These are phyloP conservation scores for Aspergillus cejpii DNA, from an alignment of 2,329 filamentous ascomycete genomes.

Conservation along the genomic window DNA sequence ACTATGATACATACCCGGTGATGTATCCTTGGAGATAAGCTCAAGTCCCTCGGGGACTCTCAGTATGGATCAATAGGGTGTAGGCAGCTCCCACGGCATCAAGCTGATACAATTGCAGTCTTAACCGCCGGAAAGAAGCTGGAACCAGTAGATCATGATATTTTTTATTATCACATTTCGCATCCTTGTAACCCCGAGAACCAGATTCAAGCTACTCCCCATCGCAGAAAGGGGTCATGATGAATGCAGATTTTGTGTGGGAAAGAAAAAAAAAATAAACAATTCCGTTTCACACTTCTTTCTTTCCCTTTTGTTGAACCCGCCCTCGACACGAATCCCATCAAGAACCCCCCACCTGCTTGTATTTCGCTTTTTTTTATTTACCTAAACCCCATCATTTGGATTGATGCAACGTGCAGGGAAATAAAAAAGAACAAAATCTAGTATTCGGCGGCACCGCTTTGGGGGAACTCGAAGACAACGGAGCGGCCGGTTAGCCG, in stretches of 20 bases:
- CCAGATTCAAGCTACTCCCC: constrained; percentile 8
- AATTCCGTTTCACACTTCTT: constrained; percentile 7
- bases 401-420: not conserved
- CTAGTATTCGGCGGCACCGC: constrained; percentile 72
- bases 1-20: no score
- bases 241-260: not conserved
- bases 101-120: no score
- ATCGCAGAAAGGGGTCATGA: constrained; percentile 1
- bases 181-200: constrained; percentile 7
- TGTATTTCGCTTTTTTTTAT: not conserved
- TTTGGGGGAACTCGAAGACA: constrained; percentile 97
- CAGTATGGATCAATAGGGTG: no score
- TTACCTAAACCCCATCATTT: not conserved
- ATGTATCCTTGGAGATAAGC: no score
- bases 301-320: constrained; percentile 12
- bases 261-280: constrained; percentile 7
- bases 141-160: constrained; percentile 19
- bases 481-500: constrained; percentile 93
- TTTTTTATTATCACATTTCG: constrained; percentile 21
- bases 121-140: not conserved
- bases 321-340: not conserved
- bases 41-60: no score
- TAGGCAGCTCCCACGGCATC: no score
- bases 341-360: not conserved
- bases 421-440: constrained; percentile 29